These are phyloP conservation scores for Phytophthora capsici DNA, from an alignment of 352 stramenopile genomes.

Conservation along the genomic window DNA sequence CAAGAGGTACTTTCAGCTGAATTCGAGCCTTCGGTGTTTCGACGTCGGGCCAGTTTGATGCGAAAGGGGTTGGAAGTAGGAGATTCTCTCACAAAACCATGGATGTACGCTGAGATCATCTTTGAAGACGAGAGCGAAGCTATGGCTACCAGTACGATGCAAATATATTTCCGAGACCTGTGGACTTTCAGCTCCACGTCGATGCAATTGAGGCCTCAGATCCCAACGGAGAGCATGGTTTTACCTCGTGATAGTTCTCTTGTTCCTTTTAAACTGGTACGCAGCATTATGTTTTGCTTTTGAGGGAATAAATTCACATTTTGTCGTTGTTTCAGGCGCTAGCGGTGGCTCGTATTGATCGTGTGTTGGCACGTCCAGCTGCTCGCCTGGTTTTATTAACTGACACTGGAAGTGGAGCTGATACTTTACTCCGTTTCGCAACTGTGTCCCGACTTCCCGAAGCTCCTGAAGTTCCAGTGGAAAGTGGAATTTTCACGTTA, in stretches of 20 bases:
- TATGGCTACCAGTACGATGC: constrained; percentile 18
- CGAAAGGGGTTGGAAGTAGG: constrained; percentile 15
- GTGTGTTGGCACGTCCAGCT: constrained; percentile 42
- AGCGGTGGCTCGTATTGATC: constrained; percentile 40
- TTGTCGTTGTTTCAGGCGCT: constrained; percentile 21
- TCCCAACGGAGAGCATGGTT: background rate
- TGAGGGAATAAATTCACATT: too few relatives aligned
- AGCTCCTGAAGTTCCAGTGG: background rate
- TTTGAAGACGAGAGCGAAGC: constrained; percentile 33
- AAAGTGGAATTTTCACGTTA: constrained; percentile 30
- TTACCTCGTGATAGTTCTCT: constrained; percentile 22
- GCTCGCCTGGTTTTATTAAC: constrained; percentile 51
- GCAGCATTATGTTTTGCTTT: background rate
- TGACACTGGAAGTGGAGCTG: constrained; percentile 30
- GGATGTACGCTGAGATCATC: constrained; percentile 65
- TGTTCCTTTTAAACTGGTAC: constrained; percentile 48
- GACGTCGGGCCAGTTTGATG: constrained; percentile 25
- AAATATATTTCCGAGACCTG: constrained; percentile 46
- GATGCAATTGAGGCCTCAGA: background rate
- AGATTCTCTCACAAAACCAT: constrained; percentile 4
- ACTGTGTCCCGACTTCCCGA: constrained; percentile 7
- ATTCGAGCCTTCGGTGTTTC: background rate
- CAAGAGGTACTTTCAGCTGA: too few relatives aligned
- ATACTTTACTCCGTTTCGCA: constrained; percentile 47
- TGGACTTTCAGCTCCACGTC: constrained; percentile 27